Evolutionary conservation across 768 basidiomycete species (phyloP), one percentile per base, ranked within the genome.

Genomic region (Pisolithus albus): DNA sequence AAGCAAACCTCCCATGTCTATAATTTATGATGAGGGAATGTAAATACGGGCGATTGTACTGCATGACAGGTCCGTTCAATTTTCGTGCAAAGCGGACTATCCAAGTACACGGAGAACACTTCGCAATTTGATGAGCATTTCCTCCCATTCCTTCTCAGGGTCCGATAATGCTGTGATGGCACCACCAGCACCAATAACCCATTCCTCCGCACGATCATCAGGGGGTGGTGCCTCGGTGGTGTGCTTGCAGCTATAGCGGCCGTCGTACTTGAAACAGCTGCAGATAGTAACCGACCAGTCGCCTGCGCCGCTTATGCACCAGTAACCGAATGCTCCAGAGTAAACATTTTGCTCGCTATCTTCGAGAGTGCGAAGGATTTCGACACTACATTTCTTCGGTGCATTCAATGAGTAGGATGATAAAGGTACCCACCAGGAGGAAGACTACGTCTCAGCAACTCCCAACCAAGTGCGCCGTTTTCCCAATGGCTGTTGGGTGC

Each of bases 341-440:
- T 23, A 23, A 23, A 23, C 72, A 24, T 83, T 79, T 24, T 94
- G 79, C 44, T 84, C 78, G 39, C 75, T 65, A 43, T 76, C 78
- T 66, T 34, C 94, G 2, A 96, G 76, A 0, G 73, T 74, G 55
- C 89, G 87, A 7, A 98, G 75, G 34, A 98, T 84, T 67, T 95
- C 88, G 7, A 96, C 85, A 51, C 88, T 91, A 30, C 93, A 83
- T 60, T 95, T 86, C 72, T 97, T 98, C 0, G 94, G 94, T 0
- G 94, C 94, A 34, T 34, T 34, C 11, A 11, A 34, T 10, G 32
- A 34, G 32, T 11, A 34, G 32, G 32, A 50, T 44, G n/a, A 41
- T 34, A 5, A 26, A 42, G 21, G 21, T 23, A 23, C 21, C 21
- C 21, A 23, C 21, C 21, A 23, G 21, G 21, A 23, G 21, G 21